phyloP scores from a whole-genome alignment of 2,329 filamentous ascomycete species.

The Fusarium newnesense region DNA sequence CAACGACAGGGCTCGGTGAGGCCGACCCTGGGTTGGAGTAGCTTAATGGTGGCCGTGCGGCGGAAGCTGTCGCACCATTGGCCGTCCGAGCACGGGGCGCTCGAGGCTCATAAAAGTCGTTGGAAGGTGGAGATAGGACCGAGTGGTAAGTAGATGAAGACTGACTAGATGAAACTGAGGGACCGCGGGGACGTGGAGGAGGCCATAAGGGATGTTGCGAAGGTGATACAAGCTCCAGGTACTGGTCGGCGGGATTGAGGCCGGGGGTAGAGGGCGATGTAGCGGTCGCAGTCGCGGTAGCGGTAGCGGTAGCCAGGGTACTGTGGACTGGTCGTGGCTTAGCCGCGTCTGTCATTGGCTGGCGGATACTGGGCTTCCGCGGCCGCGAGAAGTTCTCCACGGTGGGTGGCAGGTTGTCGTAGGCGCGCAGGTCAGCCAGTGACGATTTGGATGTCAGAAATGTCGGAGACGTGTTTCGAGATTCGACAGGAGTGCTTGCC shows the following conservation, averaged over 20 bases:
- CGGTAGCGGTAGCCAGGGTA: constrained; percentile 25
- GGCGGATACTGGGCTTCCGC: constrained; percentile 63
- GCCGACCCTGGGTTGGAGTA: constrained; percentile 51
- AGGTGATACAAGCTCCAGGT: constrained; percentile 44
- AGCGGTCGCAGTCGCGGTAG: background rate
- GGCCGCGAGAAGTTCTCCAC: constrained; percentile 71
- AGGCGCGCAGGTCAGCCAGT: constrained; percentile 48
- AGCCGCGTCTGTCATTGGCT: constrained; percentile 50
- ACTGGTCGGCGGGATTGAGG: constrained; percentile 45
- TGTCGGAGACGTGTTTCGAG: constrained; percentile 46
- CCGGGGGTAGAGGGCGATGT: constrained; percentile 32
- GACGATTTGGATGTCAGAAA: constrained; percentile 48
- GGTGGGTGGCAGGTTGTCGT: constrained; percentile 52
- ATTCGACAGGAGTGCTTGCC: constrained; percentile 37
- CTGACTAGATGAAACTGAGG: constrained; percentile 60
- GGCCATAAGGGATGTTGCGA: constrained; percentile 53
- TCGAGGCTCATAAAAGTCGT: constrained; percentile 53
- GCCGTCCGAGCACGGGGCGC: constrained; percentile 44
- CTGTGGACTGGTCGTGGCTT: constrained; percentile 43
- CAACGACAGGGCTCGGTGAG: constrained; percentile 49
- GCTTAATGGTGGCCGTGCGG: constrained; percentile 46
- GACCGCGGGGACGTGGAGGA: constrained; percentile 53
- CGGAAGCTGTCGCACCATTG: constrained; percentile 35
- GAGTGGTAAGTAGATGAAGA: constrained; percentile 56
- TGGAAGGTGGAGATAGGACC: constrained; percentile 54